Evolutionary conservation across 2,329 filamentous ascomycete species (phyloP).

Genomic region (Cladosporium sp.): DNA sequence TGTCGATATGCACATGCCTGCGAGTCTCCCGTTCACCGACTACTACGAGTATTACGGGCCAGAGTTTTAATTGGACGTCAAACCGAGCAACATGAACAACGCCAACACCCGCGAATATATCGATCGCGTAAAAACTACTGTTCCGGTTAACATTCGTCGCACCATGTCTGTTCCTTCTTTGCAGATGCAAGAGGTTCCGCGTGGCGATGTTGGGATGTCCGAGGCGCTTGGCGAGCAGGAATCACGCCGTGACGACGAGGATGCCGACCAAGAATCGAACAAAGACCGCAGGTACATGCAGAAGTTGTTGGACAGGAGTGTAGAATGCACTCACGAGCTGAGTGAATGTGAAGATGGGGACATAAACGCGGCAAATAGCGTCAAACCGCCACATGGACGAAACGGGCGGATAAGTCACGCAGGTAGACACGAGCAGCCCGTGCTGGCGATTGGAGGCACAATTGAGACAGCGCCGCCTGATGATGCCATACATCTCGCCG

Average conservation of each 20-base stretch:
- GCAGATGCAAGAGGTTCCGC: conserved; percentile 62
- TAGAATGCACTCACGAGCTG: conserved; percentile 83
- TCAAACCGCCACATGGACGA: conserved; percentile 50
- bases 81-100: conserved; percentile 69
- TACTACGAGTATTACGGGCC: conserved; percentile 81
- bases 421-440: not conserved
- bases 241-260: conserved; percentile 55
- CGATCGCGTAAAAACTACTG: conserved; percentile 62
- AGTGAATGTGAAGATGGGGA: conserved; percentile 22
- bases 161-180: conserved; percentile 59
- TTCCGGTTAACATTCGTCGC: conserved; percentile 63
- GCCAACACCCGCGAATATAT: conserved; percentile 65
- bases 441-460: not conserved
- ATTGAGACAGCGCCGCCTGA: not conserved
- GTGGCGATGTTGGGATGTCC: conserved; percentile 50
- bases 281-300: conserved; percentile 78
- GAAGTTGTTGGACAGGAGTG: conserved; percentile 74
- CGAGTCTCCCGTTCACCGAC: conserved; percentile 90
- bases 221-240: conserved; percentile 61
- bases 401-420: conserved; percentile 34
- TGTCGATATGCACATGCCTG: conserved; percentile 74
- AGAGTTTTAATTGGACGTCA: conserved; percentile 67
- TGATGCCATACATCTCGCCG: not conserved
- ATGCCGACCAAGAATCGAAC: conserved; percentile 76
- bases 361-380: conserved; percentile 60